Conservation (phyloP, 371 early-diverging fungal genomes). For the Mucor lusitanicus region DNA sequence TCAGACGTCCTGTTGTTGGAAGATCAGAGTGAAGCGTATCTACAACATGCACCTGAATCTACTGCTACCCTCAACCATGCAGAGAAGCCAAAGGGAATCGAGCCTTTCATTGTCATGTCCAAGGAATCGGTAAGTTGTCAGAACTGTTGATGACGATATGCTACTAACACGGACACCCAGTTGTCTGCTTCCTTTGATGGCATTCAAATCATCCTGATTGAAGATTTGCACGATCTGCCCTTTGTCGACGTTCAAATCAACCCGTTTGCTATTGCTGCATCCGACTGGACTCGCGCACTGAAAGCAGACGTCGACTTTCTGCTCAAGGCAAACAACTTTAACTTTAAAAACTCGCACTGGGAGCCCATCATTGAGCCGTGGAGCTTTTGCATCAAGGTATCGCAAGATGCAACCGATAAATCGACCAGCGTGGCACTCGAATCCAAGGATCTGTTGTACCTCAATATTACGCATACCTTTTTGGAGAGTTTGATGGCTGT, state of each 20-base stretch:
- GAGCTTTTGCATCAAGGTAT: conserved; percentile 45
- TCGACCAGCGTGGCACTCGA: conserved; percentile 46
- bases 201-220: conserved; percentile 74
- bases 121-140: conserved; percentile 40
- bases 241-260: conserved; percentile 73
- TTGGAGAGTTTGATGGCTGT: conserved; percentile 64
- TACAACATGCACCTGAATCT: not conserved
- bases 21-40: not conserved
- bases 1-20: not conserved
- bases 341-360: conserved; percentile 90
- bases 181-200: conserved; percentile 57
- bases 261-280: conserved; percentile 62
- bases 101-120: conserved; percentile 51
- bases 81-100: conserved; percentile 19
- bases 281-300: conserved; percentile 77
- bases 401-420: conserved; percentile 34
- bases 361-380: conserved; percentile 89
- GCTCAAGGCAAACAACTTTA: conserved; percentile 83
- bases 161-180: not conserved
- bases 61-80: not conserved
- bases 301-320: conserved; percentile 71
- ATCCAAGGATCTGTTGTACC: conserved; percentile 63
- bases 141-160: too few species aligned
- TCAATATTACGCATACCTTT: conserved; percentile 76
- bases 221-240: conserved; percentile 80